Percentiles rank a stretch among this genome's conserved stretches.
phyloP scores from a whole-genome alignment of 345 rosid species.

The Trapa bicornis region DNA sequence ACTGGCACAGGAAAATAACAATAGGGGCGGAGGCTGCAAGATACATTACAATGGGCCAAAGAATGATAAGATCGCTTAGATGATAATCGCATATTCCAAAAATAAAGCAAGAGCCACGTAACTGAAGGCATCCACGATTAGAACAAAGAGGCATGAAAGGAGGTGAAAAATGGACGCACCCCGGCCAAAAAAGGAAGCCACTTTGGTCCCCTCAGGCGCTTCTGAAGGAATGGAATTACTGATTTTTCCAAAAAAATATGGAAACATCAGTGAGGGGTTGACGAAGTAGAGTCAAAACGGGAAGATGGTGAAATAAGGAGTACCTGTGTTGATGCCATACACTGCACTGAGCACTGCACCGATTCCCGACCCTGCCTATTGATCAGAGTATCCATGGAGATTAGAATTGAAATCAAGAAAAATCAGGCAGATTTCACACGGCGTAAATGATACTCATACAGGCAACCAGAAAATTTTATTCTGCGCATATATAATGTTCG shows the following conservation, averaged over 20 bases:
- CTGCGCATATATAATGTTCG: background rate
- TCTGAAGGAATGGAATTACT: slow-evolving; percentile 75
- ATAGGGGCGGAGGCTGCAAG: slow-evolving; percentile 62
- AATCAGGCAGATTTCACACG: background rate
- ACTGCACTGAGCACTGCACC: slow-evolving; percentile 87
- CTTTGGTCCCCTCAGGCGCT: slow-evolving; percentile 68
- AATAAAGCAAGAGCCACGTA: background rate
- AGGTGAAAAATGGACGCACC: slow-evolving; percentile 18
- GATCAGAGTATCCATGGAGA: slow-evolving; percentile 2
- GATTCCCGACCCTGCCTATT: slow-evolving; percentile 75
- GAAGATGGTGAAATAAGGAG: slow-evolving; percentile 5
- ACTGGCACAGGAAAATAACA: slow-evolving; percentile 58
- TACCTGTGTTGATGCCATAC: slow-evolving; percentile 74
- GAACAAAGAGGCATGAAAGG: background rate
- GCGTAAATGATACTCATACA: no score
- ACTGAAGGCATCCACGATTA: background rate
- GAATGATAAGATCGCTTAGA: background rate
- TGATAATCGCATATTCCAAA: background rate
- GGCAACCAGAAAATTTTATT: background rate
- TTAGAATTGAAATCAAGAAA: background rate
- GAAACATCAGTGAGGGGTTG: slow-evolving; percentile 1
- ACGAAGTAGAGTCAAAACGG: background rate
- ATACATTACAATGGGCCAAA: slow-evolving; percentile 8
- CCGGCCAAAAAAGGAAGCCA: slow-evolving; percentile 74
- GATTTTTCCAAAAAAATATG: slow-evolving; percentile 5